Conservation (phyloP, 2,329 filamentous ascomycete species). For the Nemania diffusa region DNA sequence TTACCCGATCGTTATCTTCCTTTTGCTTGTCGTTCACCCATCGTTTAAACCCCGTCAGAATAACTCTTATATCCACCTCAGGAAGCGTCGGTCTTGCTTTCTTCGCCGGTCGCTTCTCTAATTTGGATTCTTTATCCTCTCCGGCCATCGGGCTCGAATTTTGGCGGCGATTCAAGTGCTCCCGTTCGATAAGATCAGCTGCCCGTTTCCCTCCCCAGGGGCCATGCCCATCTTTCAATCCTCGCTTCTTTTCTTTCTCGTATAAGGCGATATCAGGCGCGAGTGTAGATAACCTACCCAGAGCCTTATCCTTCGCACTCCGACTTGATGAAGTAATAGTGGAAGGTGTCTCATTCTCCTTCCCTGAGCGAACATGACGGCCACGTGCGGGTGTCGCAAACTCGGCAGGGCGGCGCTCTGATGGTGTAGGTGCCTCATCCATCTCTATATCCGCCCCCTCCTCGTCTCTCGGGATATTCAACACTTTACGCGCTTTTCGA, state of each 20-base stretch:
- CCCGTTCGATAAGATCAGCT: constrained; percentile 66
- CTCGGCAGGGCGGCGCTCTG: constrained; percentile 47
- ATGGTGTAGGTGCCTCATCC: constrained; percentile 49
- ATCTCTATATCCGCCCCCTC: constrained; percentile 51
- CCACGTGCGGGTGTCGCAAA: constrained; percentile 64
- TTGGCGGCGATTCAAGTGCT: constrained; percentile 50
- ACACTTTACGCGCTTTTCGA: constrained; percentile 54
- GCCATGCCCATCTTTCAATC: constrained; percentile 58
- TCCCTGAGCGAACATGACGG: constrained; percentile 67
- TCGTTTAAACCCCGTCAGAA: constrained; percentile 84
- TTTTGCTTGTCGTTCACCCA: constrained; percentile 80
- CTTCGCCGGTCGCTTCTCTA: constrained; percentile 68
- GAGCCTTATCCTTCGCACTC: constrained; percentile 87
- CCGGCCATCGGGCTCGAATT: constrained; percentile 53
- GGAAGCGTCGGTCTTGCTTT: constrained; percentile 70
- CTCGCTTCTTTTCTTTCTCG: constrained; percentile 90
- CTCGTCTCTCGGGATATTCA: constrained; percentile 58
- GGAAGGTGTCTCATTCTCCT: constrained; percentile 86
- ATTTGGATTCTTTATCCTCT: constrained; percentile 50
- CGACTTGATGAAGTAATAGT: constrained; percentile 75
- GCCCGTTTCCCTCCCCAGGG: constrained; percentile 73
- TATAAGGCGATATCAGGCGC: constrained; percentile 89
- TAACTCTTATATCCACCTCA: constrained; percentile 76
- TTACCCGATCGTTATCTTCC: constrained; percentile 83
- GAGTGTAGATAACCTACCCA: constrained; percentile 78